These are phyloP conservation scores for Nymphaea thermarum DNA, from an alignment of 164 flowering plant species.

Conservation along the genomic window DNA sequence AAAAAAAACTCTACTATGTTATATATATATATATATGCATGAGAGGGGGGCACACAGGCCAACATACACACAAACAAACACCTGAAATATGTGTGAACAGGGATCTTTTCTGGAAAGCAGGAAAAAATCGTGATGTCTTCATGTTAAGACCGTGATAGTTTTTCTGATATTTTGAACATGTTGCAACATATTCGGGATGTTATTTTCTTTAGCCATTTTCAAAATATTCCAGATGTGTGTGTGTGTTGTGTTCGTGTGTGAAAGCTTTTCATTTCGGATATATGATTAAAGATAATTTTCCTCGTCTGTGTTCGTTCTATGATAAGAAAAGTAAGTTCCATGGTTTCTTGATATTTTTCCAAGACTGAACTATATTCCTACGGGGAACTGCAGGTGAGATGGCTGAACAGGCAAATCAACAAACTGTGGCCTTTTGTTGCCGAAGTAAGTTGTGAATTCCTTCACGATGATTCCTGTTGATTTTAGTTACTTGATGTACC, in stretches of 20 bases:
- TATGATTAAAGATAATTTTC: not conserved
- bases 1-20: too few species aligned
- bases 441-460: constrained; percentile 43
- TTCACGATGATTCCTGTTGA: not conserved
- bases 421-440: constrained; percentile 94
- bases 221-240: not conserved
- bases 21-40: too few species aligned
- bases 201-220: too few species aligned
- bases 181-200: not conserved
- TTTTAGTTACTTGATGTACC: not conserved
- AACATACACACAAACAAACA: too few species aligned
- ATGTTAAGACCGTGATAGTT: too few species aligned
- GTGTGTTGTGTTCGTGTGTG: not conserved
- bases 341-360: not conserved
- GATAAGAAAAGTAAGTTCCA: not conserved
- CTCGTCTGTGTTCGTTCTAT: not conserved
- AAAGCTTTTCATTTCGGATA: not conserved
- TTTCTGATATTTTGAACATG: too few species aligned
- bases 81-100: too few species aligned
- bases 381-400: constrained; percentile 63
- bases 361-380: not conserved
- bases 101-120: too few species aligned
- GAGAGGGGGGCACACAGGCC: too few species aligned
- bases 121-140: too few species aligned
- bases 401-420: constrained; percentile 83